A percentile compares a stretch with the other conserved stretches of the same genome.
These are phyloP conservation scores for Globisporangium apiculatum DNA, from an alignment of 352 stramenopile species.

Conservation along the genomic window DNA sequence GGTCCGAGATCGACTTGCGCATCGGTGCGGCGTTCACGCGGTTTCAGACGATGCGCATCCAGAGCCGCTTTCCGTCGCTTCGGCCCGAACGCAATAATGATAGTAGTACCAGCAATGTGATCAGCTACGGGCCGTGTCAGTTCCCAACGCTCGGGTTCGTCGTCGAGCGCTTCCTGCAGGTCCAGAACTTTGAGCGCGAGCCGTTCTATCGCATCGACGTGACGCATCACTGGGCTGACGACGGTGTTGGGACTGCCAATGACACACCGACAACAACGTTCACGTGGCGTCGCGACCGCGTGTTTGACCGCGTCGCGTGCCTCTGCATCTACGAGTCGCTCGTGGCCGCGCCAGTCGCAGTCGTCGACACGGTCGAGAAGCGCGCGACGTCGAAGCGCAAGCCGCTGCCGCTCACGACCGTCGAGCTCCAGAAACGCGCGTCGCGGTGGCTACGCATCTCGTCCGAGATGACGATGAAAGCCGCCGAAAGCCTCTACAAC, in stretches of 20 bases:
- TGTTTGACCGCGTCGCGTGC: constrained; percentile 94
- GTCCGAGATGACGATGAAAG: constrained; percentile 95
- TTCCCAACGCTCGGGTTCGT: constrained; percentile 99
- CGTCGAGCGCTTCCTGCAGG: constrained; percentile 90
- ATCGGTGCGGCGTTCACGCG: constrained; percentile 93
- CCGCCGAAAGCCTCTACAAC: constrained; percentile 96
- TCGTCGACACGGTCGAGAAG: constrained; percentile 65
- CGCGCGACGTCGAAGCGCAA: constrained; percentile 91
- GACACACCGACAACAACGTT: constrained; percentile 83
- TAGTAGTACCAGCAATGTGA: constrained; percentile 36
- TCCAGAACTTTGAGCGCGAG: constrained; percentile 96
- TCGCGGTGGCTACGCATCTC: constrained; percentile 94
- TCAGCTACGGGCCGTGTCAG: constrained; percentile 99
- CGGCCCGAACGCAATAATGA: constrained; percentile 45
- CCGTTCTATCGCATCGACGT: constrained; percentile 95
- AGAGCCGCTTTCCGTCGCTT: constrained; percentile 65
- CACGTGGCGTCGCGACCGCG: constrained; percentile 90
- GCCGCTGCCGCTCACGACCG: constrained; percentile 96
- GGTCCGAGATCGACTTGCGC: constrained; percentile 93
- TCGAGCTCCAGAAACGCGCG: constrained; percentile 98
- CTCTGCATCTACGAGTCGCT: constrained; percentile 90
- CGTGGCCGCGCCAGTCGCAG: constrained; percentile 50
- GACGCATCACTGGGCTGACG: constrained; percentile 39
- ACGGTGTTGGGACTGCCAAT: constrained; percentile 6
- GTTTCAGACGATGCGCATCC: constrained; percentile 93